phyloP scores from a whole-genome alignment of 2,329 filamentous ascomycete species.

The Graphiopsis chlorocephala region DNA sequence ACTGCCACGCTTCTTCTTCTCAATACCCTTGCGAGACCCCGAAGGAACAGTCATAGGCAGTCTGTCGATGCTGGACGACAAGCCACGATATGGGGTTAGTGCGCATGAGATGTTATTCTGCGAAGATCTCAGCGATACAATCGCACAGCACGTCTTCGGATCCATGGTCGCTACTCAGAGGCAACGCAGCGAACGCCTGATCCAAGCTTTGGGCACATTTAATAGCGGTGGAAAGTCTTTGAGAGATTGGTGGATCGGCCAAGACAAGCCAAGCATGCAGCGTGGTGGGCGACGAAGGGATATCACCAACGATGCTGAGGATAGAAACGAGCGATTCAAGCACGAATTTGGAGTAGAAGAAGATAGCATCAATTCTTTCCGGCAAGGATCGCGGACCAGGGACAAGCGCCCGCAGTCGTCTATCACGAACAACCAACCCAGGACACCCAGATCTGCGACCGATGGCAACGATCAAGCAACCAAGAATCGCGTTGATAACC shows the following conservation, averaged over 20 bases:
- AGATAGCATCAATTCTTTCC: neutral
- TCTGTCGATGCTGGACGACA: constrained; percentile 54
- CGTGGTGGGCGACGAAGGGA: constrained; percentile 11
- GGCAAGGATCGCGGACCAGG: neutral
- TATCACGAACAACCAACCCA: neutral
- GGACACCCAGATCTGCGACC: neutral
- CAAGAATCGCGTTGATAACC: neutral
- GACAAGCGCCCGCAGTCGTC: neutral
- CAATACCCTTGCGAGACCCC: constrained; percentile 60
- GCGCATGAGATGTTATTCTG: constrained; percentile 54
- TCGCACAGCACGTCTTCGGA: constrained; percentile 61
- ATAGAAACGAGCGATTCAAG: constrained; percentile 14
- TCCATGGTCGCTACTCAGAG: constrained; percentile 51
- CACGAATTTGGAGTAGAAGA: constrained; percentile 21
- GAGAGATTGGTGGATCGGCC: constrained; percentile 31
- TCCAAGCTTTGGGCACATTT: constrained; percentile 52
- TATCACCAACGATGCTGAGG: neutral
- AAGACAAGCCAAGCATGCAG: constrained; percentile 20
- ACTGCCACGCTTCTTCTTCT: constrained; percentile 47
- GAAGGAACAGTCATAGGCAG: constrained; percentile 58
- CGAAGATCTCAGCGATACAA: constrained; percentile 55
- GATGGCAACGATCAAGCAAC: neutral
- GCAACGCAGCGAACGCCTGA: constrained; percentile 53
- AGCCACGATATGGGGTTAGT: constrained; percentile 53
- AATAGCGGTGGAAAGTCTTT: constrained; percentile 26